These are phyloP conservation scores for Penicillium malachiteum DNA, from an alignment of 495 filamentous ascomycete genomes.

Conservation along the genomic window DNA sequence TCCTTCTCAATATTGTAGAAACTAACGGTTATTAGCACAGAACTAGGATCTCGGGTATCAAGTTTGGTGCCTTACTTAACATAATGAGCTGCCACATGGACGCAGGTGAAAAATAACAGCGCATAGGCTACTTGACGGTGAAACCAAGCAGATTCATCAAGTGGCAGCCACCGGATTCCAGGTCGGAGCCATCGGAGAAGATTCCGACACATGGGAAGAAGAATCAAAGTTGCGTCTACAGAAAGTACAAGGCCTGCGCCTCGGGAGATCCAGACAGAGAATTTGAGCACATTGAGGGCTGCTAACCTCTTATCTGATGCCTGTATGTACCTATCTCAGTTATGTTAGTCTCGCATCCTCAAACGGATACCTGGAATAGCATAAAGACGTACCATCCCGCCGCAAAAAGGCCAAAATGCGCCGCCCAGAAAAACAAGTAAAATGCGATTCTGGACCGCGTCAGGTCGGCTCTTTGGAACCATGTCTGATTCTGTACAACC, in stretches of 20 bases:
- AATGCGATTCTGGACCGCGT: constrained; percentile 70
- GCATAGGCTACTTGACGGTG: constrained; percentile 94
- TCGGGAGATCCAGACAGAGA: constrained; percentile 93
- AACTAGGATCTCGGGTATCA: not conserved
- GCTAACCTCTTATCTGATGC: constrained; percentile 61
- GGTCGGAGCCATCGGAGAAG: constrained; percentile 79
- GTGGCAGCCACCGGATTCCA: constrained; percentile 81
- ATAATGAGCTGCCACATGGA: constrained; percentile 82
- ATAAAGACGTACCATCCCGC: constrained; percentile 73
- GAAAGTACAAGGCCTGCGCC: constrained; percentile 82
- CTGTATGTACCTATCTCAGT: constrained; percentile 70
- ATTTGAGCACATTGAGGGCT: constrained; percentile 75
- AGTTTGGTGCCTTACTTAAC: constrained; percentile 73
- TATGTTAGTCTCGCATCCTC: constrained; percentile 5
- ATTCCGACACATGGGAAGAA: constrained; percentile 93
- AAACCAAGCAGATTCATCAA: constrained; percentile 96
- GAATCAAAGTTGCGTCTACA: constrained; percentile 81
- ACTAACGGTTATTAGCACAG: constrained; percentile 46
- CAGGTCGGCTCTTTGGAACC: constrained; percentile 54
- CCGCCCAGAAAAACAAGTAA: constrained; percentile 80
- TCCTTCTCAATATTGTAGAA: constrained; percentile 94
- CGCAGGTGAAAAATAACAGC: constrained; percentile 74
- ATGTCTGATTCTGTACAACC: constrained; percentile 16
- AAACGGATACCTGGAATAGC: not conserved
- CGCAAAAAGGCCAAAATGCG: constrained; percentile 79